These are phyloP conservation scores for Rhizoclosmatium globosum DNA, from an alignment of 192 early-diverging fungal genomes.

Conservation along the genomic window DNA sequence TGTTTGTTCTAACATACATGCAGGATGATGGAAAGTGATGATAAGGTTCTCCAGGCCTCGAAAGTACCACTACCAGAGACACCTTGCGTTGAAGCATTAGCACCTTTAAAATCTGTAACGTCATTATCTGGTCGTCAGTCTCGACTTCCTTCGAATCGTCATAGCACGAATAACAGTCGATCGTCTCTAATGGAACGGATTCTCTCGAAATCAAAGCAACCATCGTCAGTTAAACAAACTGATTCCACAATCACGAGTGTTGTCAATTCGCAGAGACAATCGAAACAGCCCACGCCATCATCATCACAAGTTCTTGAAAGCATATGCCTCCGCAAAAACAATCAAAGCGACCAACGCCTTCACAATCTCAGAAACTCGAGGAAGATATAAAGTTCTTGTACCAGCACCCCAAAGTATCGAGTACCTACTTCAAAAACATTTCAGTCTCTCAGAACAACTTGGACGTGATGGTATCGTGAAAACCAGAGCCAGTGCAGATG, in stretches of 20 bases:
- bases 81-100: not conserved
- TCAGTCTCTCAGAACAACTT: not conserved
- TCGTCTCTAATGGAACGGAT: not conserved
- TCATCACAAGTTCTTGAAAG: too few species aligned
- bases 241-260: too few species aligned
- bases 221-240: not conserved
- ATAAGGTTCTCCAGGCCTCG: not conserved
- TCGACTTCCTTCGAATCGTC: not conserved
- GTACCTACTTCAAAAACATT: not conserved
- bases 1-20: not conserved
- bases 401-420: not conserved
- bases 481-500: not conserved
- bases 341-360: too few species aligned
- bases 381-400: too few species aligned
- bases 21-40: not conserved
- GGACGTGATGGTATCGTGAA: not conserved
- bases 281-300: too few species aligned
- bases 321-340: too few species aligned
- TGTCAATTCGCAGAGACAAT: too few species aligned
- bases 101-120: too few species aligned
- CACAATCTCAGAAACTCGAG: too few species aligned
- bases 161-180: not conserved
- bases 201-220: not conserved
- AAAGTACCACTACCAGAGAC: not conserved
- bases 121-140: too few species aligned